Evolutionary conservation across 2,329 filamentous ascomycete species (phyloP).

Genomic region (Cladosporium halotolerans): DNA sequence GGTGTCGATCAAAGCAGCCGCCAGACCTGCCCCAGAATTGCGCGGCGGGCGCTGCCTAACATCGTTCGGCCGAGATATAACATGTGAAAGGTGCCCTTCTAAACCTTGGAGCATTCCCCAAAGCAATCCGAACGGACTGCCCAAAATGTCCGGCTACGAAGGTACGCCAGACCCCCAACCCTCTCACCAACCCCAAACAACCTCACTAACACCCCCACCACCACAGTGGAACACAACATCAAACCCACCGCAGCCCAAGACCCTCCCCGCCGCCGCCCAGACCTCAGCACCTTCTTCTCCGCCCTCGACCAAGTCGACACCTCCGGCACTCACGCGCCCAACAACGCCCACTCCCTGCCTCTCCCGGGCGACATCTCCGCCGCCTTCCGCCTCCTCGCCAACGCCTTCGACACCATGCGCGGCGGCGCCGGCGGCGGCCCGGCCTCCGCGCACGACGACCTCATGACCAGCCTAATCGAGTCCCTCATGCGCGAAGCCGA

Average conservation of each 20-base stretch:
- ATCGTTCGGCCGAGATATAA: not conserved
- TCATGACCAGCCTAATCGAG: conserved; percentile 52
- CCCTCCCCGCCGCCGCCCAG: conserved; percentile 47
- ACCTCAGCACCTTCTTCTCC: conserved; percentile 60
- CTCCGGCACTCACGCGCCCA: conserved; percentile 42
- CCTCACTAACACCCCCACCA: not conserved
- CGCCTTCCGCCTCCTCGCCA: conserved; percentile 53
- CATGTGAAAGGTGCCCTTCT: not conserved
- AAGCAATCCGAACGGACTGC: not conserved
- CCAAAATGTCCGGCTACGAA: conserved; percentile 43
- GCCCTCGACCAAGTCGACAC: conserved; percentile 54
- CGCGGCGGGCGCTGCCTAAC: conserved; percentile 16
- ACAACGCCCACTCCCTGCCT: conserved; percentile 53
- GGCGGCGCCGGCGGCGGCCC: conserved; percentile 16
- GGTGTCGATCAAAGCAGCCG: not conserved
- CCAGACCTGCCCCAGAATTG: not conserved
- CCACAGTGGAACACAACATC: conserved; percentile 46
- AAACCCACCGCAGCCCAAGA: conserved; percentile 29
- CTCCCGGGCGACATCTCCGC: conserved; percentile 56
- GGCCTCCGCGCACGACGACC: conserved; percentile 25
- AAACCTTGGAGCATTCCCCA: not conserved
- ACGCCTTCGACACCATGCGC: conserved; percentile 55
- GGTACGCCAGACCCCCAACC: conserved; percentile 27
- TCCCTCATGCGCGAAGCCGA: conserved; percentile 51
- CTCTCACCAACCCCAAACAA: no score